Evolutionary conservation across 2,329 filamentous ascomycete species (phyloP).

Genomic region (Plenodomus tracheiphilus): DNA sequence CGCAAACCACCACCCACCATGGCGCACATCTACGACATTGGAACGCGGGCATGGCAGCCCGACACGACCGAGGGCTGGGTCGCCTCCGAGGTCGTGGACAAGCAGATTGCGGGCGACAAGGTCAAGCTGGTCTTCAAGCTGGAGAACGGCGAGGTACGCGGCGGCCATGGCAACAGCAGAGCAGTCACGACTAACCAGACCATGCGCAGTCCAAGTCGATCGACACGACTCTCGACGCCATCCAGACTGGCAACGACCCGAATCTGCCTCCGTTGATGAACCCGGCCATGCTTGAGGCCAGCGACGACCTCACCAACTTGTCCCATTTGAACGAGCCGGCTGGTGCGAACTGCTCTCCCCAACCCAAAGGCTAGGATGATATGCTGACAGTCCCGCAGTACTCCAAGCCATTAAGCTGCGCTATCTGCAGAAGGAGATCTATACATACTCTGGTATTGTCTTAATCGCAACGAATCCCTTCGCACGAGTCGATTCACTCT

Average conservation of each 20-base stretch:
- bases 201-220: constrained; percentile 71
- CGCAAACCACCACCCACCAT: constrained; percentile 53
- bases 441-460: constrained; percentile 98
- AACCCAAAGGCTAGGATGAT: constrained; percentile 11
- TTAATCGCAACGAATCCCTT: constrained; percentile 98
- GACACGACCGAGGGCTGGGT: constrained; percentile 96
- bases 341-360: constrained; percentile 63
- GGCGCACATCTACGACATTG: constrained; percentile 94
- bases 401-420: constrained; percentile 96
- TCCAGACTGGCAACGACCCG: constrained; percentile 76
- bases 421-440: constrained; percentile 98
- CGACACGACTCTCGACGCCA: constrained; percentile 73
- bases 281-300: constrained; percentile 95
- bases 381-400: constrained; percentile 60
- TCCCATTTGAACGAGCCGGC: constrained; percentile 98
- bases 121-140: constrained; percentile 85
- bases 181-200: constrained; percentile 17
- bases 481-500: constrained; percentile 94
- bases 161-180: not conserved
- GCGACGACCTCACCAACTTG: constrained; percentile 94
- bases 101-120: constrained; percentile 81
- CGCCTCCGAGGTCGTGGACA: constrained; percentile 89
- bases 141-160: constrained; percentile 83
- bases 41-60: constrained; percentile 97
- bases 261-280: constrained; percentile 95